These are phyloP conservation scores for Auriscalpium vulgare DNA, from an alignment of 768 basidiomycete genomes.

Conservation along the genomic window DNA sequence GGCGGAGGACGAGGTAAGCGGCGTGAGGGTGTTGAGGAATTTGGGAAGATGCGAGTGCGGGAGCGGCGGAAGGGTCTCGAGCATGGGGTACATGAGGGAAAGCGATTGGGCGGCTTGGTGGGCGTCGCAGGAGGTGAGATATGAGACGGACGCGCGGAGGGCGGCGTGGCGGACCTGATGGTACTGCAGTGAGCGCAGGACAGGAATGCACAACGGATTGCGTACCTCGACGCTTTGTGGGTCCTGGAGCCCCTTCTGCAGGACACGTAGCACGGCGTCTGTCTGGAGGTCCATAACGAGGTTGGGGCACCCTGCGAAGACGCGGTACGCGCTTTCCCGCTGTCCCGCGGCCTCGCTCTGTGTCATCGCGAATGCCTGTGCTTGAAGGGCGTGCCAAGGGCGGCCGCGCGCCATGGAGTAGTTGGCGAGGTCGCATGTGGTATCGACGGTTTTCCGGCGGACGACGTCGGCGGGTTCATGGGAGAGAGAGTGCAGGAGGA, in stretches of 20 bases:
- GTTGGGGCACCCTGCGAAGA: slow-evolving; percentile 70
- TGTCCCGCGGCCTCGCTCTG: slow-evolving; percentile 24
- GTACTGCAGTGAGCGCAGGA: background rate
- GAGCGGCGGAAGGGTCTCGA: slow-evolving; percentile 62
- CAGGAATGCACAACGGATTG: slow-evolving; percentile 15
- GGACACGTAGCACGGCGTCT: slow-evolving; percentile 57
- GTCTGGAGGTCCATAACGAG: slow-evolving; percentile 70
- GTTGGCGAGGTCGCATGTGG: slow-evolving; percentile 68
- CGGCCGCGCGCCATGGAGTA: slow-evolving; percentile 67
- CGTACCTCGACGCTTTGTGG: slow-evolving; percentile 52
- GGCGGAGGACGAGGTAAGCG: slow-evolving; percentile 60
- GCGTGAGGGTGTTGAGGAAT: slow-evolving; percentile 63
- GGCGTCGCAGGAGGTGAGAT: slow-evolving; percentile 54
- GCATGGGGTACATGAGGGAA: slow-evolving; percentile 60
- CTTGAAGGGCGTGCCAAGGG: slow-evolving; percentile 78
- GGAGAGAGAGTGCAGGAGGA: slow-evolving; percentile 60
- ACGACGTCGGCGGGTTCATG: slow-evolving; percentile 54
- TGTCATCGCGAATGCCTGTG: slow-evolving; percentile 61
- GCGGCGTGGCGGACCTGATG: slow-evolving; percentile 65
- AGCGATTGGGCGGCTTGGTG: slow-evolving; percentile 54
- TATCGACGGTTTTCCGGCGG: slow-evolving; percentile 65
- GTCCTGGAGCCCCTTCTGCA: slow-evolving; percentile 65
- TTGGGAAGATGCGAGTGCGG: slow-evolving; percentile 46
- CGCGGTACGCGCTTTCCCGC: slow-evolving; percentile 45
- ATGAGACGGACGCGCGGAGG: slow-evolving; percentile 60